Evolutionary conservation across 2,329 filamentous ascomycete genomes (phyloP).

Genomic region (Podosphaera fusca): DNA sequence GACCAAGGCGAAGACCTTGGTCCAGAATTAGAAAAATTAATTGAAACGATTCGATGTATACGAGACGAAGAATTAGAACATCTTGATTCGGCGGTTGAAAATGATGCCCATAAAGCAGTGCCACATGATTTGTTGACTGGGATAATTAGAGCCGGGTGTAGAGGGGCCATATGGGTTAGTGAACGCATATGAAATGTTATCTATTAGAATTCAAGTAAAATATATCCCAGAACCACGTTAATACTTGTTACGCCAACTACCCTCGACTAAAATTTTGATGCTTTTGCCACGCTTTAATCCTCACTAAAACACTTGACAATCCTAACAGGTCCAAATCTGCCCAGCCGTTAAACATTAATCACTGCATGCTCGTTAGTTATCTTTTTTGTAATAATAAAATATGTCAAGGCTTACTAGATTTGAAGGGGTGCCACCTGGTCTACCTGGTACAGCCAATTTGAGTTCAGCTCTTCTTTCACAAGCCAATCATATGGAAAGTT

Average conservation of each 20-base stretch:
- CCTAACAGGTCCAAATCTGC: not conserved
- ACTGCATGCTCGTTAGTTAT: not conserved
- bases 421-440: conserved; percentile 90
- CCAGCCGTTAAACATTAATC: not conserved
- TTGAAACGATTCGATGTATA: conserved; percentile 56
- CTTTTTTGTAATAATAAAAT: not conserved
- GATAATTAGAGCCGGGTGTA: conserved; percentile 72
- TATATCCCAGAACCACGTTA: not conserved
- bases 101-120: conserved; percentile 74
- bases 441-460: conserved; percentile 92
- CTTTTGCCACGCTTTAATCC: not conserved
- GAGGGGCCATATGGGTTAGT: conserved; percentile 79
- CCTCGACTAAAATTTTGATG: not conserved
- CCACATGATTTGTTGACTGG: conserved; percentile 78
- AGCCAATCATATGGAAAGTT: conserved; percentile 94
- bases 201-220: not conserved
- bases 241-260: not conserved
- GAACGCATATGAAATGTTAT: conserved; percentile 33
- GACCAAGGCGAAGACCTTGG: conserved; percentile 58
- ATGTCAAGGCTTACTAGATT: conserved; percentile 57
- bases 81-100: conserved; percentile 78
- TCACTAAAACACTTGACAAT: not conserved
- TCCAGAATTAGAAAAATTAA: conserved; percentile 49
- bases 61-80: conserved; percentile 94
- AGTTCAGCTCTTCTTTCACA: conserved; percentile 68